Base-by-base conservation (phyloP, 306 rosid genomes). In the Cucurbita maxima region DNA sequence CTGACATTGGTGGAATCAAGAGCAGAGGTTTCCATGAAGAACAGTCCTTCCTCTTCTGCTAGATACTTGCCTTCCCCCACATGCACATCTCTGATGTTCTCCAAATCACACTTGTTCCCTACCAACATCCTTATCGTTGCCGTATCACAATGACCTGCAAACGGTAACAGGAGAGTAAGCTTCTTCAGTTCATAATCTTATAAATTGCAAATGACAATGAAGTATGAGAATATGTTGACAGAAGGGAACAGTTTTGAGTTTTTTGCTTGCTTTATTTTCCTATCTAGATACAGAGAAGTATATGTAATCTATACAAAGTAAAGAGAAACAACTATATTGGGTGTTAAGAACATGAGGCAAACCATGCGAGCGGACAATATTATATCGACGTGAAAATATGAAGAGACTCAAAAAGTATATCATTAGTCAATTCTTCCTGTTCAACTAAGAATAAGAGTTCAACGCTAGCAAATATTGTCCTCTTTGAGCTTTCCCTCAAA, bases 11-110 rank as follows among this genome's bases (percentile, higher is more conserved):
- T 92, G 14, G 96, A 62, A 73, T 90, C 92, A 2, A 92, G 96
- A 47, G 98, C 98, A 57, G 98, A 92, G 58, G 98, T 92, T 81
- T 92, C 98, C 91, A 90, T 90, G 67, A 92, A 92, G 91, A 92
- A 92, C 61, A 92, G 74, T 1, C 93, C 96, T 76, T 92, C 86
- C 70, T 79, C 93, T 81, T 92, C 98, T 14, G 98, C 98, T 53
- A 92, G 69, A 74, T 71, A 80, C 81, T 87, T 92, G 44, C 93
- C 96, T 4, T 90, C 98, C 76, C 90, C 96, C 54, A 79, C 40
- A 20, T 87, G 84, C 73, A 92, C 96, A 62, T 79, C 98, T 81
- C 98, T 90, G 36, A 92, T 79, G 76, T 88, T 84, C 82, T 92
- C 96, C 88, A 92, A 79, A 71, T 92, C 98, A 73, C 98, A 87